phyloP scores from a whole-genome alignment of 1,284 basidiomycete species.

The Ganoderma multipileum region DNA sequence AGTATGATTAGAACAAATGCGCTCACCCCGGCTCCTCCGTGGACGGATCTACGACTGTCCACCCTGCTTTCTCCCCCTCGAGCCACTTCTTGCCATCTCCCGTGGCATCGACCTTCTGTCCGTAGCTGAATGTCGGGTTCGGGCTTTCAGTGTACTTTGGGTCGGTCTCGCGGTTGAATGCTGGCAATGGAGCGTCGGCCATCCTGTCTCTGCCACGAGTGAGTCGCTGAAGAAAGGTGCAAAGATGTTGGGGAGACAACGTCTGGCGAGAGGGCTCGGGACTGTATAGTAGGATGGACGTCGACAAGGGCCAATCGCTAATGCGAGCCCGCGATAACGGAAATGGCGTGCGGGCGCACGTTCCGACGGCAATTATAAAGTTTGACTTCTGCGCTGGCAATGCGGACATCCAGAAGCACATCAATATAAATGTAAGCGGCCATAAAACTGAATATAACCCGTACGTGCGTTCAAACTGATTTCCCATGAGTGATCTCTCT shows the following conservation, averaged over 20 bases:
- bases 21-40: constrained; percentile 53
- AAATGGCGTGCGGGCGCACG: neutral
- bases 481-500: too few species aligned
- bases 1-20: too few species aligned
- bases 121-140: constrained; percentile 64
- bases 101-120: constrained; percentile 57
- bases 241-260: neutral
- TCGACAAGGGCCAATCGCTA: neutral
- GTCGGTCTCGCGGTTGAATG: constrained; percentile 7
- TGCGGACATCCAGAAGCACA: too few species aligned
- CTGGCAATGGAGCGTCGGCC: constrained; percentile 13
- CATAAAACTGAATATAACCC: too few species aligned
- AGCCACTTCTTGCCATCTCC: constrained; percentile 56
- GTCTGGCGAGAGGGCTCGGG: neutral
- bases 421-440: too few species aligned
- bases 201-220: neutral
- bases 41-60: constrained; percentile 60
- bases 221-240: neutral
- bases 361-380: too few species aligned
- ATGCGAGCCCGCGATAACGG: neutral
- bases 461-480: too few species aligned
- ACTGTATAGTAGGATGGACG: neutral
- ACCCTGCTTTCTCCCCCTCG: constrained; percentile 58
- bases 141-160: constrained; percentile 56
- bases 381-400: too few species aligned